phyloP scores from a whole-genome alignment of 140 eudicot species.

The Ambrosia hybrid region DNA sequence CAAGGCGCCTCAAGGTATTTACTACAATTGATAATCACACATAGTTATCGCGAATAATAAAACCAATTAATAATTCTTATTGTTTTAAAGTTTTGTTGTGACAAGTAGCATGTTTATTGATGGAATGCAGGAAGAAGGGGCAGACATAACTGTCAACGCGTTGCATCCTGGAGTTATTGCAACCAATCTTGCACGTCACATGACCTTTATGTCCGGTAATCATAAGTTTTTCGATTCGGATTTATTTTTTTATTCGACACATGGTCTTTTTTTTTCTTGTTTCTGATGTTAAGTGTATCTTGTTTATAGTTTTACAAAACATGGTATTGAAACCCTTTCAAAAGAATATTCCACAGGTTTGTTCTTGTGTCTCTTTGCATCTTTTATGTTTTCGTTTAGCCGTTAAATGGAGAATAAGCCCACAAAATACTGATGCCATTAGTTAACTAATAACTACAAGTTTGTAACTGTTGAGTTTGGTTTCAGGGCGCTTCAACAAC shows the following conservation, averaged over 20 bases:
- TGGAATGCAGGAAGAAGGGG: constrained; percentile 42
- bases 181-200: constrained; percentile 44
- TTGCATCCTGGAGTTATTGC: constrained; percentile 54
- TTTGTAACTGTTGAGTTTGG: constrained; percentile 3
- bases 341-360: constrained; percentile 38
- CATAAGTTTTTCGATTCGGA: neutral
- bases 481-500: constrained; percentile 42
- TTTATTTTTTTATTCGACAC: neutral
- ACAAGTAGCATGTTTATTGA: constrained; percentile 6
- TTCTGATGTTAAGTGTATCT: neutral
- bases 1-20: constrained; percentile 47
- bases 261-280: neutral
- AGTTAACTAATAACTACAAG: neutral
- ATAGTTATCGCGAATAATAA: neutral
- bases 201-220: constrained; percentile 29
- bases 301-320: neutral
- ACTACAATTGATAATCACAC: neutral
- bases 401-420: neutral
- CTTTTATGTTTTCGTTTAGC: neutral
- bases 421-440: neutral
- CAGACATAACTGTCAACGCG: constrained; percentile 40
- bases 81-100: neutral
- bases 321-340: constrained; percentile 20
- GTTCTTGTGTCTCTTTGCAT: neutral
- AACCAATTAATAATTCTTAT: neutral